Percentiles rank a stretch among this genome's conserved stretches.
phyloP scores from a whole-genome alignment of 345 rosid species.

The Salix dunnii region DNA sequence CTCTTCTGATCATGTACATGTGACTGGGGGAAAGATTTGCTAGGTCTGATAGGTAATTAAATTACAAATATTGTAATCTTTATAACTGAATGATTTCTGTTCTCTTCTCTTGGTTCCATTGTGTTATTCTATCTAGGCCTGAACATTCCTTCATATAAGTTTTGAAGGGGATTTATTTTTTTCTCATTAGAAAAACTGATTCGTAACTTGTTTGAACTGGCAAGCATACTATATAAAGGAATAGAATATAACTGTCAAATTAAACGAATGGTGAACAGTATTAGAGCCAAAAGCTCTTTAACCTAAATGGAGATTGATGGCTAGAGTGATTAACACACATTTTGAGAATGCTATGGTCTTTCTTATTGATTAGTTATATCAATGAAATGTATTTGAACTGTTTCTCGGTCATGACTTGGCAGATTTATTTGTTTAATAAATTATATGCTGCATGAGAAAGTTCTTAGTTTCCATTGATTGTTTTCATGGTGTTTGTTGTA shows the following conservation, averaged over 20 bases:
- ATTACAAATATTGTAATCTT: neutral
- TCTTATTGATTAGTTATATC: neutral
- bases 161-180: neutral
- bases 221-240: neutral
- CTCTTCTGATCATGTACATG: neutral
- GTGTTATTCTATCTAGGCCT: neutral
- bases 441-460: neutral
- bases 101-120: neutral
- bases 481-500: neutral
- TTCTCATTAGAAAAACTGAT: neutral
- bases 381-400: neutral
- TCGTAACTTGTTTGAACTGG: neutral
- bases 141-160: neutral
- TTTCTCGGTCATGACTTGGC: neutral
- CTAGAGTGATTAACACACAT: neutral
- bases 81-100: neutral
- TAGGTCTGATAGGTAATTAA: neutral
- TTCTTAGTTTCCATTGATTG: neutral
- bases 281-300: neutral
- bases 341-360: neutral
- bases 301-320: neutral
- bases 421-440: neutral
- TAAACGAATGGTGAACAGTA: neutral
- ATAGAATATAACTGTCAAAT: neutral
- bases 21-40: neutral